Evolutionary conservation across 2,329 filamentous ascomycete species (phyloP).

Genomic region (Arthrobotrys conoides): DNA sequence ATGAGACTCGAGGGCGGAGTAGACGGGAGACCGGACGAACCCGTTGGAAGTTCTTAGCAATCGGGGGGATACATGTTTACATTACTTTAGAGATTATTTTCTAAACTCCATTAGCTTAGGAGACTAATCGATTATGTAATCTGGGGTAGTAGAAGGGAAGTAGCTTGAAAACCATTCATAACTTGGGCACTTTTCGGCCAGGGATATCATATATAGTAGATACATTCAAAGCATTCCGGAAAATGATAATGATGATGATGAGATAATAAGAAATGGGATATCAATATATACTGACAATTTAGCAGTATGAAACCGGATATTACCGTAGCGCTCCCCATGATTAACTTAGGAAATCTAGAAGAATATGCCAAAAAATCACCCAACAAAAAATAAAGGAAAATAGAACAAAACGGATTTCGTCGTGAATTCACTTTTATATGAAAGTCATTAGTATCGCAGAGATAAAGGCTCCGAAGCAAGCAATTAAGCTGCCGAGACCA

Average conservation of each 20-base stretch:
- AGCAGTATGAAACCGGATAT: conserved; percentile 9
- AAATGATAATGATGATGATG: background rate
- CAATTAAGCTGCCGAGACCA: conserved; percentile 32
- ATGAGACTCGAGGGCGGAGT: conserved; percentile 30
- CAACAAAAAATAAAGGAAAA: background rate
- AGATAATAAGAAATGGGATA: conserved; percentile 15
- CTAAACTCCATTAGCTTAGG: conserved; percentile 29
- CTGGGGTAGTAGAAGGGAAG: too few species aligned
- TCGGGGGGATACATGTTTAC: background rate
- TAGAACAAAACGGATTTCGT: background rate
- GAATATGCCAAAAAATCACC: background rate
- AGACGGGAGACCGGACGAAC: conserved; percentile 12
- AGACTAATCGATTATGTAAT: too few species aligned
- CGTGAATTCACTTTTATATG: conserved; percentile 35
- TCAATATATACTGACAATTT: conserved; percentile 24
- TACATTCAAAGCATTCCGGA: background rate
- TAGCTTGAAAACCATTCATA: background rate
- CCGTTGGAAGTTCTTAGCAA: background rate
- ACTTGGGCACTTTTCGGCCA: background rate
- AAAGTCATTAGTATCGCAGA: conserved; percentile 46
- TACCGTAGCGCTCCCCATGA: conserved; percentile 1
- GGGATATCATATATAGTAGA: conserved; percentile 24
- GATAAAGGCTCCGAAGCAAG: conserved; percentile 46
- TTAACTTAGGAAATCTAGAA: conserved; percentile 5
- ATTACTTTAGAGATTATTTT: background rate